phyloP scores from a whole-genome alignment of 2,329 filamentous ascomycete genomes.

The Paecilomyces variotii region DNA sequence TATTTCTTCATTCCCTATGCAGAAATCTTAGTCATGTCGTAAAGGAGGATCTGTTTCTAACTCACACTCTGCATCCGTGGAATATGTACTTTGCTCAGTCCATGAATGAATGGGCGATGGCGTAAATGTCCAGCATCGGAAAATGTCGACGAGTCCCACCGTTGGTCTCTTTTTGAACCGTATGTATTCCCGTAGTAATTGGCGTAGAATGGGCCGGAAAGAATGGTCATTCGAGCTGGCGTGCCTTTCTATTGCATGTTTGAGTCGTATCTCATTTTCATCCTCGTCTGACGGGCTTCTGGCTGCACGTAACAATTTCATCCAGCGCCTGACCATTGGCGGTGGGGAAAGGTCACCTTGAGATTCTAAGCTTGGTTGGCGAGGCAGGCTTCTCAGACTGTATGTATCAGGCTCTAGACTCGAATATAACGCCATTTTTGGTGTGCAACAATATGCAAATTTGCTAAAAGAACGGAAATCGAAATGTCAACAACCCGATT shows the following conservation, averaged over 20 bases:
- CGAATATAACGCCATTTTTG: neutral
- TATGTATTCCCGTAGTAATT: neutral
- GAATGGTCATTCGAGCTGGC: neutral
- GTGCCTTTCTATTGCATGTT: neutral
- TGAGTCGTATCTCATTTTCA: neutral
- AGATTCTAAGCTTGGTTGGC: neutral
- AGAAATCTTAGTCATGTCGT: neutral
- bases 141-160: neutral
- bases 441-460: neutral
- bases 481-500: neutral
- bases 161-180: neutral
- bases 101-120: neutral
- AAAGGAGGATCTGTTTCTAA: neutral
- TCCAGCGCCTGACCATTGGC: neutral
- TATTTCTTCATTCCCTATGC: neutral
- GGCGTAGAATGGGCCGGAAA: neutral
- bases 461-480: neutral
- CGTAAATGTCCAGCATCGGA: neutral
- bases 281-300: neutral
- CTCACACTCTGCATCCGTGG: neutral
- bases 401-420: neutral
- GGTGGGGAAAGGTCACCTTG: neutral
- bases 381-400: neutral
- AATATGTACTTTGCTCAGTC: neutral
- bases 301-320: neutral